Percentiles rank a stretch among this genome's conserved stretches.
These are phyloP conservation scores for Hyphodiscus sp. DNA, from an alignment of 2,329 filamentous ascomycete genomes.

Conservation along the genomic window DNA sequence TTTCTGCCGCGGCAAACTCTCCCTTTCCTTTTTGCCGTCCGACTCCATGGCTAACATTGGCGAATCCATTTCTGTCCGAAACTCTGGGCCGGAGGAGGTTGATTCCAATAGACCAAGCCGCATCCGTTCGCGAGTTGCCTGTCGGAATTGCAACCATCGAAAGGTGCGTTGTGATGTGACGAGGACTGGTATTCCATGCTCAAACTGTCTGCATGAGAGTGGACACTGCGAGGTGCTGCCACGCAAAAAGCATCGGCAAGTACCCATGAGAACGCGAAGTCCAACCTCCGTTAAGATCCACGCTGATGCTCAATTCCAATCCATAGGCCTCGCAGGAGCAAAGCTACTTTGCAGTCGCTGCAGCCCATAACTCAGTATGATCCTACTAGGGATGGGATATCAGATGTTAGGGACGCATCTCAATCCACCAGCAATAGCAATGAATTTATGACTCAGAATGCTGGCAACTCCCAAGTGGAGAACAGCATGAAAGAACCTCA, in stretches of 20 bases:
- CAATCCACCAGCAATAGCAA: too few species aligned
- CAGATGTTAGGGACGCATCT: too few species aligned
- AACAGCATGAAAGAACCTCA: too few species aligned
- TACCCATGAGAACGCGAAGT: not conserved
- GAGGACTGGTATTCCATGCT: constrained; percentile 9
- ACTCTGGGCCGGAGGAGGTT: not conserved
- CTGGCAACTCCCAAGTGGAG: too few species aligned
- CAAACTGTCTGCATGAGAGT: constrained; percentile 9
- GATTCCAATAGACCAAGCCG: constrained; percentile 1
- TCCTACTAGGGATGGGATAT: too few species aligned
- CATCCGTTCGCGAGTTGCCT: constrained; percentile 9
- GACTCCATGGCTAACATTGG: constrained; percentile 3
- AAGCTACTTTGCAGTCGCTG: too few species aligned
- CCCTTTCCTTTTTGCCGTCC: not conserved
- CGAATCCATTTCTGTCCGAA: not conserved
- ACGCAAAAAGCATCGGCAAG: constrained; percentile 13
- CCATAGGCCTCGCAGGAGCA: too few species aligned
- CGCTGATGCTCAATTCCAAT: too few species aligned
- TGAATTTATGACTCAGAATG: too few species aligned
- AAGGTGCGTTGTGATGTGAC: constrained; percentile 14
- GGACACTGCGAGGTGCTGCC: constrained; percentile 9
- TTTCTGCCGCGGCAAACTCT: constrained; percentile 8
- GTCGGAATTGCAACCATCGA: constrained; percentile 8
- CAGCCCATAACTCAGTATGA: too few species aligned
- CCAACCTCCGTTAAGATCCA: not conserved